Evolutionary conservation across 208 protist species (phyloP).

Genomic region (Acanthamoeba sp.): DNA sequence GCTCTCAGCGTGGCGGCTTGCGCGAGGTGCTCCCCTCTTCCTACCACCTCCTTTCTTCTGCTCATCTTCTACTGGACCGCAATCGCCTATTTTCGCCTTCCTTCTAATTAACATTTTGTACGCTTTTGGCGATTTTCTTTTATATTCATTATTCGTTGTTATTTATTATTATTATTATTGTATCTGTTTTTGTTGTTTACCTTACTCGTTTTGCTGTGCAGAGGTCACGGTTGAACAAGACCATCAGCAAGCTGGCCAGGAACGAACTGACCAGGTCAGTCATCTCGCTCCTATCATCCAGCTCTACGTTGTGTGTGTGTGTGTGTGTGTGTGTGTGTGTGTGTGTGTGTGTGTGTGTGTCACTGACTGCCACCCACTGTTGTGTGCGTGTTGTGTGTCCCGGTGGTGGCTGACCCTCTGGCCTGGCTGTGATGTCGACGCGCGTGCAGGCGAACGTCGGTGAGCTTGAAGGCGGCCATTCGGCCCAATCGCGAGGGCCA

Average conservation of each 20-base stretch:
- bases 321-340: neutral
- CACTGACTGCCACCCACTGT: too few species aligned
- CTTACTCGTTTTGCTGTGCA: neutral
- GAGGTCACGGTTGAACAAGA: slow-evolving; percentile 38
- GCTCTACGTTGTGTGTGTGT: neutral
- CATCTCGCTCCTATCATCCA: neutral
- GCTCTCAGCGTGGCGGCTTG: slow-evolving; percentile 5
- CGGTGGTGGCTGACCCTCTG: neutral
- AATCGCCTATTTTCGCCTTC: neutral
- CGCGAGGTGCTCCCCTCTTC: neutral
- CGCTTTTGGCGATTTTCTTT: neutral
- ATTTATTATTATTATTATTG: neutral
- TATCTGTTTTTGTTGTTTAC: too few species aligned
- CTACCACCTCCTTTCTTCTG: neutral
- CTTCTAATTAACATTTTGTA: neutral
- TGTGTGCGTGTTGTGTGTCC: neutral
- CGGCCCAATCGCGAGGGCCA: slow-evolving; percentile 19
- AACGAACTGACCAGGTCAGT: slow-evolving; percentile 9
- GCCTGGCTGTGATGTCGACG: too few species aligned
- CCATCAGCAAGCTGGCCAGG: slow-evolving; percentile 48
- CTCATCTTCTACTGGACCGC: neutral
- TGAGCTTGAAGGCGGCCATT: slow-evolving; percentile 35
- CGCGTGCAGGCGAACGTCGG: neutral
- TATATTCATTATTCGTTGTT: neutral
- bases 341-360: neutral